These are phyloP conservation scores for Syncephalastrum racemosum DNA, from an alignment of 371 early-diverging fungal species.

Conservation along the genomic window DNA sequence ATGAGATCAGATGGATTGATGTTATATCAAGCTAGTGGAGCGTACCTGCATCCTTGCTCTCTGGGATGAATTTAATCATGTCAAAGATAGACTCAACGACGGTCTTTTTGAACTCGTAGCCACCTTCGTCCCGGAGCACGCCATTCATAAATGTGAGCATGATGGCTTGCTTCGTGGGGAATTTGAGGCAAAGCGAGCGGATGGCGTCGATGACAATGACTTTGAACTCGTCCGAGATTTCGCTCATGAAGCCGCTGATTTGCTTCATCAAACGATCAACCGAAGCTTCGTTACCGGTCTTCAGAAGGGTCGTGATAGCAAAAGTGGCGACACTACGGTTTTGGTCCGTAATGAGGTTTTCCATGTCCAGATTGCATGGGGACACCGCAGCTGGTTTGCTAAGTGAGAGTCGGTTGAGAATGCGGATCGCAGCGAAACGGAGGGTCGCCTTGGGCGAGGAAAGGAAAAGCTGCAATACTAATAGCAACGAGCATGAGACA, in stretches of 20 bases:
- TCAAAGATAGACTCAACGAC: conserved; percentile 98
- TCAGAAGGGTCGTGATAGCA: conserved; percentile 97
- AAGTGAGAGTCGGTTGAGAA: conserved; percentile 88
- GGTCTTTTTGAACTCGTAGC: conserved; percentile 93
- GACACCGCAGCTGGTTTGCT: conserved; percentile 87
- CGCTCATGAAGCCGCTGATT: conserved; percentile 94
- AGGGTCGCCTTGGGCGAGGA: conserved; percentile 90
- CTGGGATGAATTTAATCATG: conserved; percentile 89
- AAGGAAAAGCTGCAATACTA: conserved; percentile 89
- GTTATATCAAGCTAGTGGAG: neutral
- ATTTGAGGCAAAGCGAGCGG: conserved; percentile 92
- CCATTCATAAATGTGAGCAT: conserved; percentile 93
- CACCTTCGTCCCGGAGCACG: conserved; percentile 96
- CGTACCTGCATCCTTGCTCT: conserved; percentile 86
- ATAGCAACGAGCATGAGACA: neutral
- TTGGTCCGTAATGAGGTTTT: conserved; percentile 92
- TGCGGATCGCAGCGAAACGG: conserved; percentile 96
- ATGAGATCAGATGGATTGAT: neutral
- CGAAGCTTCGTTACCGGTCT: conserved; percentile 97
- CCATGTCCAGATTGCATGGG: conserved; percentile 97
- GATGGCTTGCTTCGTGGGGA: conserved; percentile 91
- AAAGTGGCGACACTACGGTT: conserved; percentile 98
- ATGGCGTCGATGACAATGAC: conserved; percentile 97
- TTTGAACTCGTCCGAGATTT: conserved; percentile 98
- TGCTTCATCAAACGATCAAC: conserved; percentile 98